These are phyloP conservation scores for Gremmenia infestans DNA, from an alignment of 2,329 filamentous ascomycete species.

Conservation along the genomic window DNA sequence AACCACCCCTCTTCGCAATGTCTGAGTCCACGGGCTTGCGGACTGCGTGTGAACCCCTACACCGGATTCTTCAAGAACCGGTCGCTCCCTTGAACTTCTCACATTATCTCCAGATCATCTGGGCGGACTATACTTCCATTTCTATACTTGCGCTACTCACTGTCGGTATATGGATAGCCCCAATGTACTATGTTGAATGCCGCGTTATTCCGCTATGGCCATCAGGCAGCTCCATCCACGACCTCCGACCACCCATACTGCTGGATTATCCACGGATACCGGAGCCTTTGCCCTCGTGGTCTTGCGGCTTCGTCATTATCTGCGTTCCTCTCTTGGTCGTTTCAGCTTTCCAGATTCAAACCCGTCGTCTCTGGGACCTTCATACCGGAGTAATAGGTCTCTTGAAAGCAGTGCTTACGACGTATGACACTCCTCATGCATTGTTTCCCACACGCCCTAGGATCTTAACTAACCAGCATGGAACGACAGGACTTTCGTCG, in stretches of 20 bases:
- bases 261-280: slow-evolving; percentile 14
- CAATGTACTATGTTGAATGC: slow-evolving; percentile 15
- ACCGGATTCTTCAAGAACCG: background rate
- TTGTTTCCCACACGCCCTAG: slow-evolving; percentile 27
- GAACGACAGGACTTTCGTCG: slow-evolving; percentile 58
- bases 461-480: slow-evolving; percentile 48
- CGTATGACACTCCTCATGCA: slow-evolving; percentile 7
- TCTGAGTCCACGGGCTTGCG: background rate
- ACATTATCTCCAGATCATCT: background rate
- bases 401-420: slow-evolving; percentile 17
- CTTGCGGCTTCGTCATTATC: slow-evolving; percentile 58
- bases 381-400: slow-evolving; percentile 16
- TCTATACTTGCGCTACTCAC: slow-evolving; percentile 5
- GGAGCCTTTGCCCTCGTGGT: slow-evolving; percentile 54
- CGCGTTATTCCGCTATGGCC: slow-evolving; percentile 13
- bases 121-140: slow-evolving; percentile 11
- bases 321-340: slow-evolving; percentile 61
- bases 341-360: slow-evolving; percentile 58
- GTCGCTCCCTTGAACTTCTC: background rate
- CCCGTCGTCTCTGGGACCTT: slow-evolving; percentile 59
- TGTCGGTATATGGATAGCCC: slow-evolving; percentile 12
- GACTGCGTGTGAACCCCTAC: background rate
- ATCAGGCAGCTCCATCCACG: background rate
- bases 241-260: slow-evolving; percentile 8
- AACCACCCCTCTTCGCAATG: background rate